These are phyloP conservation scores for Daldinia caldariorum DNA, from an alignment of 495 filamentous ascomycete species.

Conservation along the genomic window DNA sequence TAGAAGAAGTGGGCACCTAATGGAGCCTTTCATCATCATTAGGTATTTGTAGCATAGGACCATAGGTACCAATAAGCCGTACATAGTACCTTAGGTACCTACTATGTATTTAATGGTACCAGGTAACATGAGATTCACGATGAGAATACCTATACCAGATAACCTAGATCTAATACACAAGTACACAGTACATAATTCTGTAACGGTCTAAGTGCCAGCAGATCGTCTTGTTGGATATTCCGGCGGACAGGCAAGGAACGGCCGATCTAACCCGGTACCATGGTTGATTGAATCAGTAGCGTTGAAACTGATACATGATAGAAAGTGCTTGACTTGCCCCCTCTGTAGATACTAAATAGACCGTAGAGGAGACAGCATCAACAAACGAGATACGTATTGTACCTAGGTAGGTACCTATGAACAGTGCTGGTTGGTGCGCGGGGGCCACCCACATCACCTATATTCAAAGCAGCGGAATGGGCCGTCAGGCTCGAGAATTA, in stretches of 20 bases:
- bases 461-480: no score
- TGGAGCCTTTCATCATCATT: slow-evolving; percentile 15
- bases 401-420: not conserved
- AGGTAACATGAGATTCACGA: no score
- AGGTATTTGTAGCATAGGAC: slow-evolving; percentile 10
- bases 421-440: not conserved
- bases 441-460: no score
- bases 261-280: slow-evolving; percentile 5
- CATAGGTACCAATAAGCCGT: no score
- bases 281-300: not conserved
- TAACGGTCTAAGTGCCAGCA: not conserved
- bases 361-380: not conserved
- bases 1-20: slow-evolving; percentile 10
- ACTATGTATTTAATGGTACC: no score
- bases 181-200: not conserved
- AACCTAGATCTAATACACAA: not conserved
- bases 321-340: not conserved
- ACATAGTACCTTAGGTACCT: no score
- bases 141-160: no score
- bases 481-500: no score
- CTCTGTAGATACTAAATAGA: no score
- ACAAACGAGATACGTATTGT: not conserved
- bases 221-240: slow-evolving; percentile 9
- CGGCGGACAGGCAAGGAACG: slow-evolving; percentile 22
- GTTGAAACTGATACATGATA: not conserved